Evolutionary conservation across 1,284 basidiomycete species (phyloP).

Genomic region (Boletus sp.): DNA sequence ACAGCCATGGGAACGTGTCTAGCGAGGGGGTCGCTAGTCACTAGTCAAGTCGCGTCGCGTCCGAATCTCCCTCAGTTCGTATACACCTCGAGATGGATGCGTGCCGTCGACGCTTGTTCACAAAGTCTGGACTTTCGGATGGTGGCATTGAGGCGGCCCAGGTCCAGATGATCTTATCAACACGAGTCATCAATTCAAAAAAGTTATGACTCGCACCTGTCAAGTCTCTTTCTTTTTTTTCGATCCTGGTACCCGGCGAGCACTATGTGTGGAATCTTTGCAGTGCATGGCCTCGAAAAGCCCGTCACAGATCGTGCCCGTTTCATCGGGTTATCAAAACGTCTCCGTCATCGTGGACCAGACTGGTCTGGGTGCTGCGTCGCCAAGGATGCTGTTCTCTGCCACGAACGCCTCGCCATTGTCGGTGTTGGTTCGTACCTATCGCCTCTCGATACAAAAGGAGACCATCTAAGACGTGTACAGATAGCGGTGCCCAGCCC

Average conservation of each 20-base stretch:
- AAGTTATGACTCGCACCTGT: constrained; percentile 1
- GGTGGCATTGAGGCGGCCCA: too few relatives aligned
- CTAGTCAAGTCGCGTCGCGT: constrained; percentile 8
- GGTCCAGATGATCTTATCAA: background rate
- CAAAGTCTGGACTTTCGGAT: too few relatives aligned
- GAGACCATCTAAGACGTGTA: constrained; percentile 11
- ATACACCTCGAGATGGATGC: too few relatives aligned
- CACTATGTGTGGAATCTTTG: constrained; percentile 87
- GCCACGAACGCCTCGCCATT: constrained; percentile 92
- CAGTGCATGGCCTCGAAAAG: constrained; percentile 74
- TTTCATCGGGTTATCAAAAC: constrained; percentile 84
- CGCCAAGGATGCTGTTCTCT: constrained; percentile 75
- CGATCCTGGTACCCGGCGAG: too few relatives aligned
- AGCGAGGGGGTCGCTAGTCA: too few relatives aligned
- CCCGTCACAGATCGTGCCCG: constrained; percentile 65
- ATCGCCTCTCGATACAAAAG: background rate
- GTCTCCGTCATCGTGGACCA: constrained; percentile 87
- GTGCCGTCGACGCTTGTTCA: too few relatives aligned
- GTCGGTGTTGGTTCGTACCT: constrained; percentile 90
- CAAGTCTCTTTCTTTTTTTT: too few relatives aligned
- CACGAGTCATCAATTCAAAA: too few relatives aligned
- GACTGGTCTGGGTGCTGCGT: constrained; percentile 96
- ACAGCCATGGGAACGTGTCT: constrained; percentile 36
- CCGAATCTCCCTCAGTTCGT: too few relatives aligned
- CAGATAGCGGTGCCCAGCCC: constrained; percentile 97